These are phyloP conservation scores for Xylaria sp. DNA, from an alignment of 2,329 filamentous ascomycete species.

Conservation along the genomic window DNA sequence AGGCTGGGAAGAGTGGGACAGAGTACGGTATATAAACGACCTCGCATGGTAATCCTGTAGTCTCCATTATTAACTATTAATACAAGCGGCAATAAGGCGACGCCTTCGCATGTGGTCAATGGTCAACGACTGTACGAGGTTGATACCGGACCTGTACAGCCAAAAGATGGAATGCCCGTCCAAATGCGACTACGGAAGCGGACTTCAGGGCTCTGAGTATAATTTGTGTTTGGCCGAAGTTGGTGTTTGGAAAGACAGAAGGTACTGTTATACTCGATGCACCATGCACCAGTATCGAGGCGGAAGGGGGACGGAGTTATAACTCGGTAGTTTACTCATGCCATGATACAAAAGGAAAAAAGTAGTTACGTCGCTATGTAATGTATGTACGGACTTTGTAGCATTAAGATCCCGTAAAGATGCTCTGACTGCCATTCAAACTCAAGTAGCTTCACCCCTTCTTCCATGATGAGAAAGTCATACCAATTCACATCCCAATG, in stretches of 20 bases:
- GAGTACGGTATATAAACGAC: neutral
- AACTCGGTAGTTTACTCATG: too few species aligned
- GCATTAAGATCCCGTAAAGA: too few species aligned
- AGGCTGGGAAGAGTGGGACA: slow-evolving; percentile 53
- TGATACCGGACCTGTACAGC: neutral
- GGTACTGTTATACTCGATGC: neutral
- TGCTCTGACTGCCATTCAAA: too few species aligned
- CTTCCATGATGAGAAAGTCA: too few species aligned
- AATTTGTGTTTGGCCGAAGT: neutral
- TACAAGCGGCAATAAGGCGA: neutral
- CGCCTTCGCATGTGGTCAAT: neutral
- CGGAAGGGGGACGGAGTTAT: too few species aligned
- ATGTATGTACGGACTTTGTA: too few species aligned
- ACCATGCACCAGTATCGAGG: neutral
- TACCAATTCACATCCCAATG: too few species aligned
- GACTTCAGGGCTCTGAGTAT: neutral
- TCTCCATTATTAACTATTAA: neutral
- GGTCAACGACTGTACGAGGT: neutral
- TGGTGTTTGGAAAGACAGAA: neutral
- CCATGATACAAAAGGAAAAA: too few species aligned
- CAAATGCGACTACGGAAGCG: neutral
- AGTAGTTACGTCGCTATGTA: too few species aligned
- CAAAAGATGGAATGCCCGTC: slow-evolving; percentile 15
- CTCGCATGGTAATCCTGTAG: neutral
- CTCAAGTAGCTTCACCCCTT: too few species aligned